A percentile compares a stretch with the other conserved stretches of the same genome.
phyloP scores from a whole-genome alignment of 2,329 filamentous ascomycete species.

The Dothistroma pini region DNA sequence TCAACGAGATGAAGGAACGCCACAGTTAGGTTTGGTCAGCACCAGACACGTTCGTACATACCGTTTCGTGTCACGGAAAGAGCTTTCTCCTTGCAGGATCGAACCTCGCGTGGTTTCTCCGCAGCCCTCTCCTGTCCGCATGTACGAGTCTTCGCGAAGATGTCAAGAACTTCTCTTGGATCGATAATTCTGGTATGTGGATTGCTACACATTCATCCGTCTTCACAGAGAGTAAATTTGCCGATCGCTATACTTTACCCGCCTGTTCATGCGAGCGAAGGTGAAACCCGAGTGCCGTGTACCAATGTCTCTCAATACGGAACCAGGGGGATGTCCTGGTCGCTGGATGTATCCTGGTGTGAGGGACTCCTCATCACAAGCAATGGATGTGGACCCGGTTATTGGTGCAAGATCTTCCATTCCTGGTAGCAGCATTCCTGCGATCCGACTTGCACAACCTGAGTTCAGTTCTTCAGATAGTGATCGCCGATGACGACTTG shows the following conservation, averaged over 20 bases:
- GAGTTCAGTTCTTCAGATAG: background rate
- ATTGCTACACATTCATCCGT: background rate
- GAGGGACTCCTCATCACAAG: background rate
- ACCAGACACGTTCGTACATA: background rate
- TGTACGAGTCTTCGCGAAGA: background rate
- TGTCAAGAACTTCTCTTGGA: background rate
- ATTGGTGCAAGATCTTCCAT: slow-evolving; percentile 6
- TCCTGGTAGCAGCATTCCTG: slow-evolving; percentile 5
- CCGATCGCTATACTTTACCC: background rate
- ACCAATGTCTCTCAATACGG: background rate
- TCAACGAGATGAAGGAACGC: slow-evolving; percentile 22
- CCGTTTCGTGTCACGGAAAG: background rate
- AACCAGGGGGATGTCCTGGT: background rate
- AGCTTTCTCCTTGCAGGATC: background rate
- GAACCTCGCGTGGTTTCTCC: background rate
- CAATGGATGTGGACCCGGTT: slow-evolving; percentile 7
- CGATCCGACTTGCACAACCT: background rate
- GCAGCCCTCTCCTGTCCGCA: background rate
- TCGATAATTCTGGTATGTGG: background rate
- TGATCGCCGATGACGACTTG: slow-evolving; percentile 1
- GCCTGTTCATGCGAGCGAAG: background rate
- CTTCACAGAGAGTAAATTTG: background rate
- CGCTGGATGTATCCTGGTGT: background rate
- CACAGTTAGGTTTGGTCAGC: background rate
- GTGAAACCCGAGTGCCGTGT: background rate